A percentile compares a stretch with the other conserved stretches of the same genome.
phyloP scores from a whole-genome alignment of 495 filamentous ascomycete genomes.

The Penicillium paxilli region DNA sequence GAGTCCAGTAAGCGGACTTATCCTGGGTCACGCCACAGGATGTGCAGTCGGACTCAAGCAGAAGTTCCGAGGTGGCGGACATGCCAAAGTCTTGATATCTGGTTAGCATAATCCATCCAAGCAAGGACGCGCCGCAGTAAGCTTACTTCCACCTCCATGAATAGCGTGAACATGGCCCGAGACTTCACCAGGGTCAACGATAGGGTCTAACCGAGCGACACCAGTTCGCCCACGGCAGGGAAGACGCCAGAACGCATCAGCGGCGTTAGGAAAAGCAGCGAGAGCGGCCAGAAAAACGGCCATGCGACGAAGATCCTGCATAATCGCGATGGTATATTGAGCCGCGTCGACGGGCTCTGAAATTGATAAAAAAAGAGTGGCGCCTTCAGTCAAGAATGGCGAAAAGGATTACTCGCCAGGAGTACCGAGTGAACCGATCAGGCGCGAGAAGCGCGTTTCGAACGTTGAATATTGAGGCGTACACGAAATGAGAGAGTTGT shows the following conservation, averaged over 20 bases:
- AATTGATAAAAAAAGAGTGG: slow-evolving; percentile 16
- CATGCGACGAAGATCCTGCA: slow-evolving; percentile 24
- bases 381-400: slow-evolving; percentile 2
- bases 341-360: slow-evolving; percentile 15
- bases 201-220: slow-evolving; percentile 57
- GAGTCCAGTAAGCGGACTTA: slow-evolving; percentile 65
- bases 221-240: slow-evolving; percentile 69
- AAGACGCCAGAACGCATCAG: slow-evolving; percentile 84
- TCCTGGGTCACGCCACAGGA: slow-evolving; percentile 61
- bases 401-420: slow-evolving; percentile 18
- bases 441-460: slow-evolving; percentile 3
- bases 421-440: slow-evolving; percentile 26
- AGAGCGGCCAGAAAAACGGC: slow-evolving; percentile 29
- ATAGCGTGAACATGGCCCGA: slow-evolving; percentile 52
- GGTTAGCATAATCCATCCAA: background rate
- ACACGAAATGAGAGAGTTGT: background rate
- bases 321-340: slow-evolving; percentile 9
- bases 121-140: slow-evolving; percentile 3
- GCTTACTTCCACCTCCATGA: slow-evolving; percentile 57
- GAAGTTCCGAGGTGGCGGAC: slow-evolving; percentile 35
- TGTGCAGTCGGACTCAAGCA: slow-evolving; percentile 52
- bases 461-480: background rate
- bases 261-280: slow-evolving; percentile 33
- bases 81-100: slow-evolving; percentile 47
- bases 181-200: slow-evolving; percentile 47